A percentile compares a stretch with the other conserved stretches of the same genome.
These are phyloP conservation scores for Anaeramoeba flamelloides DNA, from an alignment of 78 protist species.

Conservation along the genomic window DNA sequence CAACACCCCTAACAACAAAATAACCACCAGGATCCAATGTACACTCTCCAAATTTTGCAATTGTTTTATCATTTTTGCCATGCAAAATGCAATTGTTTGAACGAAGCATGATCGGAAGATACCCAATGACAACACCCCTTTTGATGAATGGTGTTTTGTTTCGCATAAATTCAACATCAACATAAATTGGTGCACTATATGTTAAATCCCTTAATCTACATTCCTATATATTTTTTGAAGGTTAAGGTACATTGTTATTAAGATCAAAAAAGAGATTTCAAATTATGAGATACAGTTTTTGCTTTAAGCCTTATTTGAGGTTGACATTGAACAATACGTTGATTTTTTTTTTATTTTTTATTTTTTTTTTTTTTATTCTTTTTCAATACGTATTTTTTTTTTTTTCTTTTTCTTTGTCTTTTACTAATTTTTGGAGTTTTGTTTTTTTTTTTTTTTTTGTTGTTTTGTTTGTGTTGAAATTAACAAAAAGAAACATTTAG, in stretches of 20 bases:
- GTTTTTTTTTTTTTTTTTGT: background rate
- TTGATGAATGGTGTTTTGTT: conserved; percentile 15
- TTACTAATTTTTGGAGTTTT: background rate
- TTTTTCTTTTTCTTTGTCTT: background rate
- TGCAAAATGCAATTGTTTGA: conserved; percentile 55
- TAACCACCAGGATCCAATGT: conserved; percentile 87
- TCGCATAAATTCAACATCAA: conserved; percentile 68
- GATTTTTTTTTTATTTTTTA: background rate
- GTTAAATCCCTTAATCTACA: conserved; percentile 95
- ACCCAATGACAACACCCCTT: conserved; percentile 59
- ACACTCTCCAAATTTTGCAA: conserved; percentile 78
- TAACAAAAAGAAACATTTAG: background rate
- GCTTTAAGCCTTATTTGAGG: conserved; percentile 23
- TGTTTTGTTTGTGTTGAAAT: background rate
- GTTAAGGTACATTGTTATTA: background rate
- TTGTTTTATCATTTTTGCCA: conserved; percentile 41
- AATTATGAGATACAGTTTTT: conserved; percentile 41
- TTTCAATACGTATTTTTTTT: background rate
- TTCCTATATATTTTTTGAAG: conserved; percentile 54
- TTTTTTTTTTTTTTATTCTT: background rate
- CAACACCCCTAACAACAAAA: conserved; percentile 46
- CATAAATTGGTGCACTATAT: conserved; percentile 82
- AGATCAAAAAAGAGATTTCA: background rate
- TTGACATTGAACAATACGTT: background rate
- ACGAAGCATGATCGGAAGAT: conserved; percentile 94